Base-by-base conservation (phyloP, 768 basidiomycete species). In the Paxillus involutus region DNA sequence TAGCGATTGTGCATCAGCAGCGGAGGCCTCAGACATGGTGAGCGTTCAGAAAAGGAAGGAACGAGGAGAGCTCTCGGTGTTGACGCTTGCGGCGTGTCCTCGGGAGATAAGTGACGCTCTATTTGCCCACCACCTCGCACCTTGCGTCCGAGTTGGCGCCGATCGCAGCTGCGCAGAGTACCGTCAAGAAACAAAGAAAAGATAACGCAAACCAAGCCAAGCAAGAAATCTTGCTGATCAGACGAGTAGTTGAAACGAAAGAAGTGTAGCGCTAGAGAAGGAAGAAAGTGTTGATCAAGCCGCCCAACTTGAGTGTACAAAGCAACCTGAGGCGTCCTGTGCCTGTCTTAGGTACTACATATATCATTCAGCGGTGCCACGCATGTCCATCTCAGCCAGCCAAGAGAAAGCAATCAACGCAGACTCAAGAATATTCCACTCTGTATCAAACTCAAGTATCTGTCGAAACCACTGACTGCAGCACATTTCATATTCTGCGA, bases 1-100 rank as follows among this genome's bases (percentile, higher is more conserved):
- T 24, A 71, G 62, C 55, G 65, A 64, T 59, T 71, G 70, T 49
- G 67, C 66, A 60, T 72, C 69, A 47, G 58, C 51, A 37, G 63
- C 48, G 19, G 59, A 58, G 42, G 62, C 44, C 32, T 59, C 61
- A 43, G 71, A 56, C 69, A 70, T 70, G 56, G 50, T 58, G 66
- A 62, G 53, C 41, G 68, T 63, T 57, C 26, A 48, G 53, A 44
- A 59, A 46, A 58, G 19, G 44, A 52, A 29, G 36, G 35, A 58
- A 59, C 49, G 57, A 59, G 52, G 59, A 29, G 43, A 45, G 41
- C 60, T 41, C 57, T 56, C 55, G 47, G 57, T 58, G 65, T 68
- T 68, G 61, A 59, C 60, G 66, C 60, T 58, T 70, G 69, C 60
- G 58, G 68, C 51, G 69, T 68, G 67, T 62, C 49, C 51, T 35